These are phyloP conservation scores for Fusarium sp. DNA, from an alignment of 2,329 filamentous ascomycete genomes.

Conservation along the genomic window DNA sequence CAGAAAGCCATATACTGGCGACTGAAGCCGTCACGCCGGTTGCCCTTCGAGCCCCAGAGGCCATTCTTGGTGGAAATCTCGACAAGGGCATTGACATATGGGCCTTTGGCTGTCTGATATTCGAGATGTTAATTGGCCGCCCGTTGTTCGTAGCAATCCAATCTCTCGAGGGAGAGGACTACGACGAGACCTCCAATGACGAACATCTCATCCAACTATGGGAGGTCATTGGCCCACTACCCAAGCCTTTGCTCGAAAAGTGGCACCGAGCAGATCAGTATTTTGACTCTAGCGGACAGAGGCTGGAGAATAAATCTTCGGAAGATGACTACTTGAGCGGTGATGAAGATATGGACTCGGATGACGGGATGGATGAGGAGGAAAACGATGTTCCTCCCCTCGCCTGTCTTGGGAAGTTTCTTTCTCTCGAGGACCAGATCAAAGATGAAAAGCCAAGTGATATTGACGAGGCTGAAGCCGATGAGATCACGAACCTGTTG, in stretches of 20 bases:
- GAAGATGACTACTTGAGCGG: not conserved
- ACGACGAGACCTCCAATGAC: not conserved
- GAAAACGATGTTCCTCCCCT: not conserved
- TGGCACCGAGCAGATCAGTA: not conserved
- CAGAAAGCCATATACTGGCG: not conserved
- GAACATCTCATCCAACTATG: conserved; percentile 2
- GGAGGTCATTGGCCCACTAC: not conserved
- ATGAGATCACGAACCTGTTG: not conserved
- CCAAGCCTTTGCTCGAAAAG: not conserved
- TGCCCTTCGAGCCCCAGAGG: not conserved
- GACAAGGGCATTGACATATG: not conserved
- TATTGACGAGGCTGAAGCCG: fast-evolving
- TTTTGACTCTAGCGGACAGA: not conserved
- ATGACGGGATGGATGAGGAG: fast-evolving
- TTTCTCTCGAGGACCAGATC: not conserved
- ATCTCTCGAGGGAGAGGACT: not conserved
- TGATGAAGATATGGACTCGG: not conserved
- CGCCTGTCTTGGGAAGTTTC: not conserved
- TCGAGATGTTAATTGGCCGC: not conserved
- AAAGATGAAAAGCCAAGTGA: not conserved
- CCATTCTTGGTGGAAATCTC: fast-evolving
- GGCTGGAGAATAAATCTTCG: not conserved
- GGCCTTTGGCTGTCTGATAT: not conserved
- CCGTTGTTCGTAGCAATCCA: not conserved
- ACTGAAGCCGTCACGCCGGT: not conserved